These are phyloP conservation scores for Thalassiosira oceanica DNA, from an alignment of 352 stramenopile genomes.

Conservation along the genomic window DNA sequence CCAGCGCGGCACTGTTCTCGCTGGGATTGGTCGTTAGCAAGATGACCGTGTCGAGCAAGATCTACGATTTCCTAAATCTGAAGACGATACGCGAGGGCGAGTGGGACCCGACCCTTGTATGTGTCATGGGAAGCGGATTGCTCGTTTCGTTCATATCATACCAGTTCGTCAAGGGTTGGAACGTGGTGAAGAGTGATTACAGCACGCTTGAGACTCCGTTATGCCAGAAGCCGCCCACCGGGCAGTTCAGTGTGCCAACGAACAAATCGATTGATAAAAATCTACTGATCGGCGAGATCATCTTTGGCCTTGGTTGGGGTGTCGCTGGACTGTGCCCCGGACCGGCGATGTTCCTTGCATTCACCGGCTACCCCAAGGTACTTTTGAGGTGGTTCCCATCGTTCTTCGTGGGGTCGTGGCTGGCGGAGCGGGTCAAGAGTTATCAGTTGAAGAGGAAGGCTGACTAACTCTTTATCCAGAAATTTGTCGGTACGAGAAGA, in stretches of 20 bases:
- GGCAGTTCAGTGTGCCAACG: conserved; percentile 48
- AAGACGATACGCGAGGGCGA: conserved; percentile 42
- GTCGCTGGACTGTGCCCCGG: conserved; percentile 64
- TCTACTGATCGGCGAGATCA: conserved; percentile 50
- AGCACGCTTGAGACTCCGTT: conserved; percentile 41
- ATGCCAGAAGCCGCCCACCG: conserved; percentile 24
- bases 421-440: conserved; percentile 47
- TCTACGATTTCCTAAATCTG: conserved; percentile 70
- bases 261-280: conserved; percentile 64
- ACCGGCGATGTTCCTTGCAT: conserved; percentile 59
- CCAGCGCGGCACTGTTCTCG: conserved; percentile 58
- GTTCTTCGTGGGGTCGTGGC: conserved; percentile 53
- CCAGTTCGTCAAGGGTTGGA: conserved; percentile 59
- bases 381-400: conserved; percentile 58
- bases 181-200: conserved; percentile 34
- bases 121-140: conserved; percentile 66
- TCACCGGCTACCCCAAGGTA: conserved; percentile 48
- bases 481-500: too few relatives aligned
- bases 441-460: too few relatives aligned
- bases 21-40: conserved; percentile 54
- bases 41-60: conserved; percentile 63
- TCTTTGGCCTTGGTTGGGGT: conserved; percentile 74
- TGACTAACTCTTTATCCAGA: too few relatives aligned
- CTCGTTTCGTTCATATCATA: conserved; percentile 61
- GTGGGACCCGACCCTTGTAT: conserved; percentile 67